Base-by-base conservation (phyloP, 164 flowering plant genomes). In the Magnolia changhungtana region DNA sequence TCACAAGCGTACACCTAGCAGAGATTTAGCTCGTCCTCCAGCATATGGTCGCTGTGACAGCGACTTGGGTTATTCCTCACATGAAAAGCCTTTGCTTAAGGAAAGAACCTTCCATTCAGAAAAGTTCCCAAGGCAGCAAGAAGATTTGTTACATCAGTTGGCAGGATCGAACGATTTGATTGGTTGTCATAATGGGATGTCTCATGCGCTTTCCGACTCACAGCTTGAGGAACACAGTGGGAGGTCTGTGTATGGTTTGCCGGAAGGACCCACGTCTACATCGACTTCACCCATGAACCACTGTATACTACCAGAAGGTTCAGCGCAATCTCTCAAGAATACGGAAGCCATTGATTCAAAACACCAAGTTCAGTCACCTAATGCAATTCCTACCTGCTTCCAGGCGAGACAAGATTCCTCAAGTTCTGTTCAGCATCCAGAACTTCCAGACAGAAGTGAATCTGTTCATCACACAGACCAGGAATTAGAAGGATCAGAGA, bases 131-230 rank as follows among this genome's bases (percentile, higher is more conserved):
- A 82, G 85, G 73, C 84, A 76, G 71, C 75, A 70, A 31, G 84
- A 82, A 55, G 84, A 82, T 75, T 77, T 72, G 29, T 67, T 31
- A 58, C 27, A 65, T 51, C 67, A 58, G 9, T 72, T 79, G 66
- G 72, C 79, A 23, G 85, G 75, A 69, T 83, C 84, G 19, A 74
- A 65, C 74, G 87, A 83, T 69, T 83, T 79, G 50, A 68, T 58
- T 55, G 78, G 61, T 66, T 75, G 77, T 72, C 77, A 79, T 61
- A 82, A 70, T 76, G 86, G 84, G 51, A 82, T 90, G 76, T 72
- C 82, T 23, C 92, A 89, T 78, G 88, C 85, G 58, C 79, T 81
- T 77, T 87, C 96, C 50, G 97, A 89, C 77, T 86, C 98, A n/a
- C 78, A 73, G 72, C 85, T 82, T 75, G 84, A 78, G 67, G 84